Evolutionary conservation across 257 asterid species (phyloP), one percentile per base, ranked within the genome.

Genomic region (Nicotiana tabacum): DNA sequence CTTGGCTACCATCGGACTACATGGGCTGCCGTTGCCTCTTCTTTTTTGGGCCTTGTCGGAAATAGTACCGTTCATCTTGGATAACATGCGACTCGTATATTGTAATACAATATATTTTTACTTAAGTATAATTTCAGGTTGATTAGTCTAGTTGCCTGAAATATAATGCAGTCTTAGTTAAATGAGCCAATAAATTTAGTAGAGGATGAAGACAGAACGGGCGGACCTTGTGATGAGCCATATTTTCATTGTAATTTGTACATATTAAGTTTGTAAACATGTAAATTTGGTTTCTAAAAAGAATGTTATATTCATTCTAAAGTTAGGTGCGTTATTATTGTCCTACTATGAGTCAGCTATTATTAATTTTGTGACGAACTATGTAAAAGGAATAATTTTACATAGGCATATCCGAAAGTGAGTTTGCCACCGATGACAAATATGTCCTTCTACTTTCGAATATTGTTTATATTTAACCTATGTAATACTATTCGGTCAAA

Each of bases 161-260:
- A 37, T 69, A 18, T 39, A 70, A 43, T 48, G 80, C 43, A 74
- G 39, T 51, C 9, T 51, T 74, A 3, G 53, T 67, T 48, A 67
- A 67, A 35, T 67, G 43, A 21, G 6, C 43, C 64, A 51, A 76
- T 7, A 76, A 27, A 6, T 48, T 13, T 12, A 46, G 11, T 7
- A 0, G 7, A 51, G 64, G 24, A 51, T 68, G 27, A 72, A 72
- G 84, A 85, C 88, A 72, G 64, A 81, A 17, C 84, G 65, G 91
- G 91, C 94, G 92, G 92, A 89, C 67, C 58, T 81, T 77, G 74
- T 84, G 76, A 88, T 77, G 89, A 82, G 46, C 53, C 79, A 7
- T 79, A 77, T 29, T 27, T 7, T 24, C 18, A 57, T 74, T 35
- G 48, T 9, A 43, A 11, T 43, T 43, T 2, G 12, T 9, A 43